A percentile compares a stretch with the other conserved stretches of the same genome.
Conservation (phyloP, 106 monocot species). For the Chionographis japonica region DNA sequence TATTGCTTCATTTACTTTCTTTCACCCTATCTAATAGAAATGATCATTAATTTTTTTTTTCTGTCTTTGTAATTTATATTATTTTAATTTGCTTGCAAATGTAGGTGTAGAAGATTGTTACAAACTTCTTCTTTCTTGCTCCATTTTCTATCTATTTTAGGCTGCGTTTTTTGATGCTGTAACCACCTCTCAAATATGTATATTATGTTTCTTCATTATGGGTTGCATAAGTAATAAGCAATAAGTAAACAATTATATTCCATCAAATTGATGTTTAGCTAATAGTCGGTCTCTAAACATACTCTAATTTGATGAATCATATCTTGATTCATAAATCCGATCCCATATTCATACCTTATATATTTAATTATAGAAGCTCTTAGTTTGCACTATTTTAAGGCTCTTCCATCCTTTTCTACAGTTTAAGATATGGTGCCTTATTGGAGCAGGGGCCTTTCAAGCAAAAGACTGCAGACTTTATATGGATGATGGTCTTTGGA, state of each 20-base stretch:
- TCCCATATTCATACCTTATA: too few relatives aligned
- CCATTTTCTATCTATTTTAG: conserved; percentile 13
- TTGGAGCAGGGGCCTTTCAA: conserved; percentile 14
- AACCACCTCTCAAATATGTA: neutral
- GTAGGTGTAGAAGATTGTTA: conserved; percentile 12
- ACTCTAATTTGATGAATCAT: neutral
- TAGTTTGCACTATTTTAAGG: neutral
- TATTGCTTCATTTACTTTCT: too few relatives aligned
- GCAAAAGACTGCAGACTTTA: conserved; percentile 10
- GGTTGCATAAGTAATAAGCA: too few relatives aligned
- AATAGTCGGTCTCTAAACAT: too few relatives aligned
- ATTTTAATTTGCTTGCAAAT: conserved; percentile 1
- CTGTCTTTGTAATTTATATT: too few relatives aligned
- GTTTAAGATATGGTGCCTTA: conserved; percentile 15
- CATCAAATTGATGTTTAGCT: too few relatives aligned
- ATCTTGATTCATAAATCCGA: too few relatives aligned
- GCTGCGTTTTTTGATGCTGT: conserved; percentile 8
- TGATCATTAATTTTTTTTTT: too few relatives aligned
- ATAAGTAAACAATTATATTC: too few relatives aligned
- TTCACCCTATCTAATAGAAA: too few relatives aligned
- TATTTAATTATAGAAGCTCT: too few relatives aligned
- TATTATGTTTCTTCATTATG: too few relatives aligned
- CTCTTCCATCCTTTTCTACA: neutral
- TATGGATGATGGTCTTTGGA: conserved; percentile 15
- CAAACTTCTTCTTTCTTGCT: conserved; percentile 14